Evolutionary conservation across 1,139 yeast genomes (phyloP).

Genomic region (Geotrichum histeridarum): DNA sequence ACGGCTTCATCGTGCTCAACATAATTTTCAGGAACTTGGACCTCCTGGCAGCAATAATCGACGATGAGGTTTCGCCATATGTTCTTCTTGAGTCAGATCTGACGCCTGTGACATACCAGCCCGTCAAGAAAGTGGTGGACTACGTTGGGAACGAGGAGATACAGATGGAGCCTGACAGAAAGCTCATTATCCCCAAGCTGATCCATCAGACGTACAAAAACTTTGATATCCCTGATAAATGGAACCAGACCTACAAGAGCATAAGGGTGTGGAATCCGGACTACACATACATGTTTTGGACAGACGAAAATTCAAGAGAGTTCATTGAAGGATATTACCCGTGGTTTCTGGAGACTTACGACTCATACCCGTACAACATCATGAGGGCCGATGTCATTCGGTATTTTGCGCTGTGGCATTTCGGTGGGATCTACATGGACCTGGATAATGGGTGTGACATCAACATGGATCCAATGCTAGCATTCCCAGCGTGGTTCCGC

Average conservation of each 20-base stretch:
- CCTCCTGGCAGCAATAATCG: slow-evolving; percentile 59
- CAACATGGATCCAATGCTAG: slow-evolving; percentile 68
- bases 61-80: slow-evolving; percentile 66
- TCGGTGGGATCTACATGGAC: slow-evolving; percentile 87
- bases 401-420: slow-evolving; percentile 73
- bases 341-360: slow-evolving; percentile 81
- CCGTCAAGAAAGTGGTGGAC: not conserved
- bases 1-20: slow-evolving; percentile 44
- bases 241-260: slow-evolving; percentile 71
- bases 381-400: slow-evolving; percentile 88
- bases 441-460: slow-evolving; percentile 83
- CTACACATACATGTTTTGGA: slow-evolving; percentile 79
- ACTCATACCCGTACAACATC: slow-evolving; percentile 70
- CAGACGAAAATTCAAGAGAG: slow-evolving; percentile 75
- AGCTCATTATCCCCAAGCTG: slow-evolving; percentile 65
- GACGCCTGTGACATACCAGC: not conserved
- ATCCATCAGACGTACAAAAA: slow-evolving; percentile 91
- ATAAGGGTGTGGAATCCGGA: slow-evolving; percentile 79
- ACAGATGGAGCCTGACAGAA: slow-evolving; percentile 42
- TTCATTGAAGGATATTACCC: slow-evolving; percentile 74
- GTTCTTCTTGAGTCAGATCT: slow-evolving; percentile 45
- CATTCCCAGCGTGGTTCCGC: slow-evolving; percentile 79
- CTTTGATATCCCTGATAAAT: slow-evolving; percentile 64
- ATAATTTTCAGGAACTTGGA: slow-evolving; percentile 64
- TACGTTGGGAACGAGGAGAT: not conserved